Evolutionary conservation across 1,284 basidiomycete genomes (phyloP), one percentile per base, ranked within the genome.

Genomic region (Somion occarium): DNA sequence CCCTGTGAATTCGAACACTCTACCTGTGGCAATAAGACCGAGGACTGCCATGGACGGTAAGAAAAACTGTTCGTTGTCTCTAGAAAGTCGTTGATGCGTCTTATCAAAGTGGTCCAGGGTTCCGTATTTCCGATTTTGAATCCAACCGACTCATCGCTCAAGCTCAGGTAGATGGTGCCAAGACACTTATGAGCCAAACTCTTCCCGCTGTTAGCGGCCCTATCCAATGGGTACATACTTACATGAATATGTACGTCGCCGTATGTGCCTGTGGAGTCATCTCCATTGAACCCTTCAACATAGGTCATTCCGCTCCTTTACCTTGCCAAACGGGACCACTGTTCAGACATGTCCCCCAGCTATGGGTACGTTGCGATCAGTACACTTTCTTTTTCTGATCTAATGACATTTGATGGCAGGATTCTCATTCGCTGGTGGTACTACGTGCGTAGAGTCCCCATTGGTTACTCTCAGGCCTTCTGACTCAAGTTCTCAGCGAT

Each of bases 321-420:
- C 69, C 13, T 70, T 91, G 18, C 67, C 76, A 13, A 86, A 91
- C 59, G 87, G 88, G 24, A 84, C 81, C 9, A 73, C 66, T 0
- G 84, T 84, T 45, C 73, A 73, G 38, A 92, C 90, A 0, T 93
- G 90, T 63, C 88, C 90, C 7, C 76, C 88, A 52, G 90, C 89
- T 34, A 72, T 91, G 67, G 90, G 87, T 86, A 55, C 54, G 76
- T 49, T 24, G 44, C n/a, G 18, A n/a, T n/a, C 18, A 22, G 76
- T 65, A 25, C 48, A 23, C 46, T 54, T 48, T 24, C 44, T n/a
- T 19, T 15, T 22, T 18, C 15, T 20, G 30, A 24, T 26, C n/a
- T 30, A 3, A 26, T 41, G 53, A 39, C 49, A 57, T 20, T 15
- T 1, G 18, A 48, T 42, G n/a, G 11, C 50, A 84, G 83, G 85